These are phyloP conservation scores for Arctium lappa DNA, from an alignment of 129 eudicot species.

Conservation along the genomic window DNA sequence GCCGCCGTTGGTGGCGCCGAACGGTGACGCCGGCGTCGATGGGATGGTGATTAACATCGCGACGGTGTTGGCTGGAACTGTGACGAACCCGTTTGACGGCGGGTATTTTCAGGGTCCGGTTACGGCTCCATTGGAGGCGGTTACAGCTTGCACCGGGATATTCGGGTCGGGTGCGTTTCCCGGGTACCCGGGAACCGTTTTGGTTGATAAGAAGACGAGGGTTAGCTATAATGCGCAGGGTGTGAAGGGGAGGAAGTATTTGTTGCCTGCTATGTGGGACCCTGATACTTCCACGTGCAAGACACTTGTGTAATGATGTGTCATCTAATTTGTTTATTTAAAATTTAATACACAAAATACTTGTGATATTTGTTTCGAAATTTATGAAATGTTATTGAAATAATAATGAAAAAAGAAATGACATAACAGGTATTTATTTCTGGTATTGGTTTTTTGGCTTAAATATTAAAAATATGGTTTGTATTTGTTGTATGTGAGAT, in stretches of 20 bases:
- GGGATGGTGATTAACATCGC: constrained; percentile 84
- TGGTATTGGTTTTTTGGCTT: no score
- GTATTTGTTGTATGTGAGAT: no score
- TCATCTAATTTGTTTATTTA: no score
- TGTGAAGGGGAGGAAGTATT: constrained; percentile 47
- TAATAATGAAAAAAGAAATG: no score
- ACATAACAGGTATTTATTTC: no score
- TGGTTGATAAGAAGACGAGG: constrained; percentile 52
- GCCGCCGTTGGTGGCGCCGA: constrained; percentile 69
- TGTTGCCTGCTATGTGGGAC: constrained; percentile 89
- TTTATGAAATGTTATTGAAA: no score
- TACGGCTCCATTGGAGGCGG: constrained; percentile 78
- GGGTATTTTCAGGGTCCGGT: constrained; percentile 86
- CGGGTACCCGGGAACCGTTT: constrained; percentile 56
- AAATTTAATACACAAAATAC: no score
- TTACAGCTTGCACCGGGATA: constrained; percentile 64
- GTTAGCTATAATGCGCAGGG: constrained; percentile 69
- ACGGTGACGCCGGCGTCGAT: constrained; percentile 69
- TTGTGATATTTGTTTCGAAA: no score
- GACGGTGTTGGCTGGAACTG: constrained; percentile 77
- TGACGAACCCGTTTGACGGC: constrained; percentile 70
- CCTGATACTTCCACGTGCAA: constrained; percentile 22
- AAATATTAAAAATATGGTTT: no score
- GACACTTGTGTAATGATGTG: no score
- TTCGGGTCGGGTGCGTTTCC: constrained; percentile 86